phyloP scores from a whole-genome alignment of 495 filamentous ascomycete genomes.

The Penicillium daleae region DNA sequence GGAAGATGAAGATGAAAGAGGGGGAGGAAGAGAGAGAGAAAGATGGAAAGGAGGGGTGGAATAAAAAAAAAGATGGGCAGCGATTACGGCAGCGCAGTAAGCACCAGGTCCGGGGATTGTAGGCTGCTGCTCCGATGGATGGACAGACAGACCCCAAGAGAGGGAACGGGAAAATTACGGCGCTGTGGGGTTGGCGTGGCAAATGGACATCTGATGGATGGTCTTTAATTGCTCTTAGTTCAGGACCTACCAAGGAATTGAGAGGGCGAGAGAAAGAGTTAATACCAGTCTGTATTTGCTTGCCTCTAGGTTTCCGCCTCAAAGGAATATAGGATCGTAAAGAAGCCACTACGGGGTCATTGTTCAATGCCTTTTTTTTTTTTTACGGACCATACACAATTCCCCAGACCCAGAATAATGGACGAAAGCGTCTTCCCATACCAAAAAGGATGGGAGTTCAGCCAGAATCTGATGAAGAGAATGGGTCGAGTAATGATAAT shows the following conservation, averaged over 20 bases:
- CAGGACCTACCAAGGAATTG: neutral
- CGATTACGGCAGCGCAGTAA: conserved; percentile 32
- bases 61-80: conserved; percentile 32
- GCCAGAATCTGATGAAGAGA: conserved; percentile 1
- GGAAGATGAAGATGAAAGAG: conserved; percentile 25
- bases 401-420: neutral
- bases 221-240: neutral
- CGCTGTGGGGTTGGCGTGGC: conserved; percentile 38
- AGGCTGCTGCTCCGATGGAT: conserved; percentile 25
- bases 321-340: too few species aligned
- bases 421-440: conserved; percentile 16
- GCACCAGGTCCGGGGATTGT: conserved; percentile 38
- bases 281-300: neutral
- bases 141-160: conserved; percentile 15
- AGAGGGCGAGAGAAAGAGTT: neutral
- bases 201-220: conserved; percentile 23
- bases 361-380: neutral
- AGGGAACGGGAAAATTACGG: conserved; percentile 32
- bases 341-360: too few species aligned
- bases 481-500: conserved; percentile 32
- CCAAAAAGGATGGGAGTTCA: neutral
- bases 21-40: conserved; percentile 33
- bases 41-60: conserved; percentile 30
- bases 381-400: conserved; percentile 1
- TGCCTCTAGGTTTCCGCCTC: too few species aligned